Percentiles rank a stretch among this genome's conserved stretches.
Evolutionary conservation across 2,329 filamentous ascomycete species (phyloP).

Genomic region (Diaporthe eres): DNA sequence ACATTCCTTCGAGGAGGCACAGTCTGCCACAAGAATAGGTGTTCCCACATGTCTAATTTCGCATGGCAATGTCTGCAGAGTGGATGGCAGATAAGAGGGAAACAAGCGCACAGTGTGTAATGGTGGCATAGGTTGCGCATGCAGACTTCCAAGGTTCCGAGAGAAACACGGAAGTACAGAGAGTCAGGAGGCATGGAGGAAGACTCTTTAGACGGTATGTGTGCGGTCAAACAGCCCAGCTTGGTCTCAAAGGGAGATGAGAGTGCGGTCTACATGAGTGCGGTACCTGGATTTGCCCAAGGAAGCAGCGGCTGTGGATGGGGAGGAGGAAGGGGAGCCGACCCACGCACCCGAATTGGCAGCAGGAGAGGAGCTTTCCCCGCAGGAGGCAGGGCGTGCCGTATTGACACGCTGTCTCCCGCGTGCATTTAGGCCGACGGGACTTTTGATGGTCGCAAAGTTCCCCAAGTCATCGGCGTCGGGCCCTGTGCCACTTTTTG

Average conservation of each 20-base stretch:
- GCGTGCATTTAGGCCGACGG: slow-evolving; percentile 21
- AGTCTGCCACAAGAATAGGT: background rate
- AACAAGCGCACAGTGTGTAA: background rate
- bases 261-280: background rate
- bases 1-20: slow-evolving; percentile 5
- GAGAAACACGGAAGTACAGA: background rate
- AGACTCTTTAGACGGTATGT: background rate
- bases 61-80: background rate
- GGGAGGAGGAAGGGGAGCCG: background rate
- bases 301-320: slow-evolving; percentile 11
- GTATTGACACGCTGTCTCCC: slow-evolving; percentile 25
- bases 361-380: slow-evolving; percentile 20
- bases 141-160: background rate
- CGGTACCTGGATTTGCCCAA: background rate
- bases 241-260: background rate
- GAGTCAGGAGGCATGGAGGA: background rate
- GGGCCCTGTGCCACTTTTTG: slow-evolving; percentile 34
- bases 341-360: slow-evolving; percentile 7
- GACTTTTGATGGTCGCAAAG: slow-evolving; percentile 33
- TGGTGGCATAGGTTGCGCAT: too few relatives aligned
- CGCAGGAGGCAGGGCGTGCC: background rate
- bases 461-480: slow-evolving; percentile 31
- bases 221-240: background rate
- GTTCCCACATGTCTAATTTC: slow-evolving; percentile 15
- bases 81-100: background rate